Evolutionary conservation across 2,329 filamentous ascomycete species (phyloP).

Genomic region (Penicillium sp.): DNA sequence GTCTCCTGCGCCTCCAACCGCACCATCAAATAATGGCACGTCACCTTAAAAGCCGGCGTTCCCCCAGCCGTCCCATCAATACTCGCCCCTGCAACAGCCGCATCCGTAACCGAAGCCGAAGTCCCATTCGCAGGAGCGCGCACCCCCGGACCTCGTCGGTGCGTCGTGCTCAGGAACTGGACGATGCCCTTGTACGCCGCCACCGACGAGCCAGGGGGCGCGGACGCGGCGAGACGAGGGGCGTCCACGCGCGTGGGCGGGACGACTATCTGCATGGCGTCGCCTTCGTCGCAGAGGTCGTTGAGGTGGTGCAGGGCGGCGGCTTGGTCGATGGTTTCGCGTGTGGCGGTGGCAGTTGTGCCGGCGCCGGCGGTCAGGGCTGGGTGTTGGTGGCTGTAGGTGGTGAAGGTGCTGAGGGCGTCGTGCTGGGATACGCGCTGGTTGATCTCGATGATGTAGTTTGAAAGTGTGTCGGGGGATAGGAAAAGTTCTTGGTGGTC

Average conservation of each 20-base stretch:
- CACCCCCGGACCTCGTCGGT: conserved; percentile 13
- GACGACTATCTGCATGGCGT: conserved; percentile 67
- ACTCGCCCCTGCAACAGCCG: conserved; percentile 13
- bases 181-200: conserved; percentile 34
- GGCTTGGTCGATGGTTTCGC: conserved; percentile 63
- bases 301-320: conserved; percentile 65
- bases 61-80: conserved; percentile 18
- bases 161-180: conserved; percentile 26
- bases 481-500: conserved; percentile 88
- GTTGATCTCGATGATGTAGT: conserved; percentile 86
- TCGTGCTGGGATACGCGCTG: conserved; percentile 65
- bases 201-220: conserved; percentile 17
- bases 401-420: conserved; percentile 28
- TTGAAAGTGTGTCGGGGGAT: conserved; percentile 78
- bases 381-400: conserved; percentile 23
- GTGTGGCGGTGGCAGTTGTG: conserved; percentile 50
- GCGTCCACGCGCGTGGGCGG: conserved; percentile 62
- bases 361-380: conserved; percentile 29
- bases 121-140: conserved; percentile 19
- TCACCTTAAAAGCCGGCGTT: conserved; percentile 51
- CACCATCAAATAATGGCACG: conserved; percentile 74
- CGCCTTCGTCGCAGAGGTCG: conserved; percentile 67
- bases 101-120: conserved; percentile 21
- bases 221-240: conserved; percentile 46
- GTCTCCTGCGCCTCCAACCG: conserved; percentile 74